A percentile compares a stretch with the other conserved stretches of the same genome.
These are phyloP conservation scores for Chlamydomonas incerta DNA, from an alignment of 139 green algal species.

Conservation along the genomic window DNA sequence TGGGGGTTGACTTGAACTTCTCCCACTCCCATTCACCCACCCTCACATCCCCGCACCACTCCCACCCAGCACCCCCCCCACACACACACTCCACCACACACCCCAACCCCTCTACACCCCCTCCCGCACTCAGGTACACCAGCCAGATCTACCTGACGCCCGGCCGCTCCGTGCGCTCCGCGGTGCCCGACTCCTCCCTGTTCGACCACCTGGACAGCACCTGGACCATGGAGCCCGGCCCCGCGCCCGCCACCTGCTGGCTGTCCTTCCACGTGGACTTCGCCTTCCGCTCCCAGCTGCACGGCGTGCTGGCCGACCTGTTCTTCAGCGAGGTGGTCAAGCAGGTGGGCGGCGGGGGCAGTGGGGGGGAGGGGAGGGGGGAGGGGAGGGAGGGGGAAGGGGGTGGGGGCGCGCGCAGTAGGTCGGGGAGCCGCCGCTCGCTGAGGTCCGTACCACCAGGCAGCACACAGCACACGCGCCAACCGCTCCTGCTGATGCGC, in stretches of 20 bases:
- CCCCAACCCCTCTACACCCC: too few species aligned
- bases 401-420: too few species aligned
- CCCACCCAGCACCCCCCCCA: too few species aligned
- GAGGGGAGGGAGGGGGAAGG: too few species aligned
- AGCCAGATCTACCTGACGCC: constrained; percentile 76
- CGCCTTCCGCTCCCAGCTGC: constrained; percentile 88
- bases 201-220: constrained; percentile 88
- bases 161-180: constrained; percentile 60
- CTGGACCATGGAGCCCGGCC: constrained; percentile 83
- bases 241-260: constrained; percentile 71
- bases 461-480: too few species aligned
- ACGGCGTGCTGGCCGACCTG: constrained; percentile 75
- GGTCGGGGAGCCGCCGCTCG: too few species aligned
- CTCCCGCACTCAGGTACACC: constrained; percentile 74
- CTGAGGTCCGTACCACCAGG: too few species aligned
- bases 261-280: constrained; percentile 91
- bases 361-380: too few species aligned
- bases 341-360: neutral
- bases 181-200: constrained; percentile 75
- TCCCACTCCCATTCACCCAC: too few species aligned
- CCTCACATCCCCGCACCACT: too few species aligned
- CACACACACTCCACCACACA: neutral
- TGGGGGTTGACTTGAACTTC: too few species aligned
- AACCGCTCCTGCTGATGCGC: too few species aligned
- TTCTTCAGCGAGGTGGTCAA: constrained; percentile 87